These are phyloP conservation scores for Cynanchum wilfordii DNA, from an alignment of 257 asterid genomes.

Conservation along the genomic window DNA sequence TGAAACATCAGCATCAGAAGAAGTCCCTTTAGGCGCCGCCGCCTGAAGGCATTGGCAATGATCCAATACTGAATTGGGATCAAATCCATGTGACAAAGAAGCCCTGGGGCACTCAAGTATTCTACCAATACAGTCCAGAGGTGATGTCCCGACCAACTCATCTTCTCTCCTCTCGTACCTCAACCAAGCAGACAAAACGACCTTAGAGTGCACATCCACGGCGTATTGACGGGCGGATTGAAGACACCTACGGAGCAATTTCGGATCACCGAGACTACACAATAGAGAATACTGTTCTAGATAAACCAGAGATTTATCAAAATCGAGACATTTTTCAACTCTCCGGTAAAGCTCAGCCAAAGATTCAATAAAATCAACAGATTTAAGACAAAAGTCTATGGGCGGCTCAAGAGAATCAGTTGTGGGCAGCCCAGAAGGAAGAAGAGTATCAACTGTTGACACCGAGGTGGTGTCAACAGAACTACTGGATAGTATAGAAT, in stretches of 20 bases:
- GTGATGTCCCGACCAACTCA: constrained; percentile 37
- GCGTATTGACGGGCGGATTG: constrained; percentile 48
- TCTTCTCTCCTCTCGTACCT: constrained; percentile 61
- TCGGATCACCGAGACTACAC: constrained; percentile 44
- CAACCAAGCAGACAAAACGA: constrained; percentile 56
- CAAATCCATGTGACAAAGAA: constrained; percentile 35
- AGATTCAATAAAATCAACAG: constrained; percentile 43
- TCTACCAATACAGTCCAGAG: constrained; percentile 53
- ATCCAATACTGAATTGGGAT: constrained; percentile 34
- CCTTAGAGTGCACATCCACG: constrained; percentile 43
- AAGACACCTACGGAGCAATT: constrained; percentile 42
- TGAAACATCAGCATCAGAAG: constrained; percentile 14
- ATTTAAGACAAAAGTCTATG: constrained; percentile 36
- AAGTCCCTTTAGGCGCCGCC: background rate
- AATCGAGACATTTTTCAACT: constrained; percentile 17
- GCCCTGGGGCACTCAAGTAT: constrained; percentile 44
- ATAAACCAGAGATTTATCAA: constrained; percentile 29
- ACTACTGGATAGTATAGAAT: constrained; percentile 32
- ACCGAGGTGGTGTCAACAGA: constrained; percentile 23
- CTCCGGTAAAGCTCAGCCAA: constrained; percentile 32
- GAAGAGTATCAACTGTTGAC: constrained; percentile 27
- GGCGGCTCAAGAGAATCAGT: constrained; percentile 37
- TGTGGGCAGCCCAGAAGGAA: constrained; percentile 44
- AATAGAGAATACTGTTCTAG: constrained; percentile 38
- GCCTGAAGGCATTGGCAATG: constrained; percentile 31